Conservation (phyloP, 257 asterid species). For the Plantago elongata region DNA sequence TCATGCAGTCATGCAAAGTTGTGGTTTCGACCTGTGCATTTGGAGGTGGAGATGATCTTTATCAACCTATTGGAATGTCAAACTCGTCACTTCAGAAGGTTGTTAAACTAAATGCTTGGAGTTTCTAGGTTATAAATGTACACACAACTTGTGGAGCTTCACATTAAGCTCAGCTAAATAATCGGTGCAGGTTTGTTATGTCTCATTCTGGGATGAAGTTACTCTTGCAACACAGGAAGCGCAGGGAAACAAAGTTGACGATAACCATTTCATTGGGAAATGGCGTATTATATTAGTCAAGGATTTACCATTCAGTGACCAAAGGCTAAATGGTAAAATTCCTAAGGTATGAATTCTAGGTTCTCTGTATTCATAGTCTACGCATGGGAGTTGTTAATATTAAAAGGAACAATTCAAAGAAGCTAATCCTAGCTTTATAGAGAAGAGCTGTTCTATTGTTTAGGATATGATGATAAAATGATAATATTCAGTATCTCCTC, state of each 20-base stretch:
- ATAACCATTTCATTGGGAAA: conserved; percentile 60
- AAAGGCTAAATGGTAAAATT: conserved; percentile 92
- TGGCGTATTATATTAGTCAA: conserved; percentile 81
- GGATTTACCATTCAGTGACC: conserved; percentile 73
- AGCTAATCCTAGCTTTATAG: too few relatives aligned
- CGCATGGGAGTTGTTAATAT: background rate
- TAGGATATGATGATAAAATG: too few relatives aligned
- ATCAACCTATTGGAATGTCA: conserved; percentile 85
- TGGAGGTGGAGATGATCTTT: conserved; percentile 99
- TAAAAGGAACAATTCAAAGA: too few relatives aligned
- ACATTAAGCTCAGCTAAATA: conserved; percentile 16
- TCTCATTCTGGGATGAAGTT: conserved; percentile 96
- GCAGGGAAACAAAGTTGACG: conserved; percentile 62
- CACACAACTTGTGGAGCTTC: conserved; percentile 10
- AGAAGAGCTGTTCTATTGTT: too few relatives aligned
- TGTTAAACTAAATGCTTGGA: conserved; percentile 6
- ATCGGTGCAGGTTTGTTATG: conserved; percentile 75
- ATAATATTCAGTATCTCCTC: too few relatives aligned
- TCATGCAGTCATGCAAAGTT: conserved; percentile 68
- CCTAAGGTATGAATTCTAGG: conserved; percentile 69
- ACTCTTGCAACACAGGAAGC: conserved; percentile 79
- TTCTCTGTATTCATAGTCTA: conserved; percentile 8
- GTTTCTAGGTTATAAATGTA: conserved; percentile 1
- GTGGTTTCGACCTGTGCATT: conserved; percentile 99
- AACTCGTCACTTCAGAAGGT: conserved; percentile 39